These are phyloP conservation scores for Hypsizygus ulmarius DNA, from an alignment of 1,284 basidiomycete species.

Conservation along the genomic window DNA sequence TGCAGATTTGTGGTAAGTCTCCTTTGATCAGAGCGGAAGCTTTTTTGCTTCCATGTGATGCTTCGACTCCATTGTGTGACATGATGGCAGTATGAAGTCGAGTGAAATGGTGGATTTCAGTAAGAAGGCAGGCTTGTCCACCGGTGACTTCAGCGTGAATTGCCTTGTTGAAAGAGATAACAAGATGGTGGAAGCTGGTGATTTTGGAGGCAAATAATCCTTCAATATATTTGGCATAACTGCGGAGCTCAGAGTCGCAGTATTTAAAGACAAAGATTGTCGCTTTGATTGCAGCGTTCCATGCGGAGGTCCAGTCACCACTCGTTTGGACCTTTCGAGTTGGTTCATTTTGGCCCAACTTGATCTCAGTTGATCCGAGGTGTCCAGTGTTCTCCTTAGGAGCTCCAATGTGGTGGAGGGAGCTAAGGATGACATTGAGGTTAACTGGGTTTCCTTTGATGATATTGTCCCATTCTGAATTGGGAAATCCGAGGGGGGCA, in stretches of 20 bases:
- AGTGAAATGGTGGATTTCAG: constrained; percentile 10
- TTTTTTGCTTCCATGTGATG: background rate
- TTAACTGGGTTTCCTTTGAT: background rate
- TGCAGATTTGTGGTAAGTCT: background rate
- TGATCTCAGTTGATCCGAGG: constrained; percentile 21
- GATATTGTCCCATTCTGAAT: background rate
- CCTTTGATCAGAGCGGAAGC: background rate
- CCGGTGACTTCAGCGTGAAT: constrained; percentile 15
- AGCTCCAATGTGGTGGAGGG: constrained; percentile 16
- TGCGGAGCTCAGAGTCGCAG: background rate
- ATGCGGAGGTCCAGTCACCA: constrained; percentile 25
- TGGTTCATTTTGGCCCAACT: constrained; percentile 15
- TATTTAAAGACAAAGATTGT: background rate
- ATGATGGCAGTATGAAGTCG: constrained; percentile 14
- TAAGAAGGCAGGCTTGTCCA: constrained; percentile 16
- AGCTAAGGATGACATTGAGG: constrained; percentile 23
- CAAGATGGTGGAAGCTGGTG: constrained; percentile 1
- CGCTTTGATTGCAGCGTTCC: background rate
- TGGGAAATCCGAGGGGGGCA: background rate
- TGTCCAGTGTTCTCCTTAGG: constrained; percentile 15
- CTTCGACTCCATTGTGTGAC: constrained; percentile 14
- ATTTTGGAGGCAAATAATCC: constrained; percentile 9
- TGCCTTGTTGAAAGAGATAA: constrained; percentile 19
- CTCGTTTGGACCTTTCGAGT: constrained; percentile 20
- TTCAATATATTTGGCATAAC: constrained; percentile 14